These are phyloP conservation scores for Leishmania major DNA, from an alignment of 208 protist genomes.

Conservation along the genomic window DNA sequence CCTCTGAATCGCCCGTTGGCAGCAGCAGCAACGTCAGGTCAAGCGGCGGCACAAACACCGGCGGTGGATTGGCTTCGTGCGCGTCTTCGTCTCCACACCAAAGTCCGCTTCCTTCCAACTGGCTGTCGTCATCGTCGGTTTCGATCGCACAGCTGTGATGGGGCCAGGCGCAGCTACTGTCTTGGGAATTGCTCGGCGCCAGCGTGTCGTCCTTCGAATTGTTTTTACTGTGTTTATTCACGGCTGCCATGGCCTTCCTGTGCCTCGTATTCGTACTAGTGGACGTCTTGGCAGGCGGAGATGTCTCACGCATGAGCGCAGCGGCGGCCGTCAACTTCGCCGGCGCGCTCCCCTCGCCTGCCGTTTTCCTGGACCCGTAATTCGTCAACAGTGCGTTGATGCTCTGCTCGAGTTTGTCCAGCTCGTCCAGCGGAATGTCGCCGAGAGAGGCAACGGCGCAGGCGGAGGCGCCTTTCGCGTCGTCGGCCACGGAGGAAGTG, in stretches of 20 bases:
- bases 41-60: conserved; percentile 19
- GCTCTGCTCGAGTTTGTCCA: conserved; percentile 31
- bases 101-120: not conserved
- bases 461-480: not conserved
- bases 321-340: conserved; percentile 10
- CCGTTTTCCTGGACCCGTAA: conserved; percentile 1
- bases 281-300: not conserved
- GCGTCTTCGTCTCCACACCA: conserved; percentile 9
- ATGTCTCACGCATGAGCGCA: not conserved
- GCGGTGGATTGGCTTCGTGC: not conserved
- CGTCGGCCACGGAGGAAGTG: not conserved
- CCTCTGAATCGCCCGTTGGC: conserved; percentile 6
- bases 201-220: not conserved
- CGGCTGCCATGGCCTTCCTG: not conserved
- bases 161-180: too few species aligned
- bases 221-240: not conserved
- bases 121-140: not conserved
- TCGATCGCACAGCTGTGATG: not conserved
- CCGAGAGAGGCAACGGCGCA: not conserved
- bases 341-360: not conserved
- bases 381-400: conserved; percentile 19
- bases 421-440: conserved; percentile 12
- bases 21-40: conserved; percentile 19
- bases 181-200: not conserved
- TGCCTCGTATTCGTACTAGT: not conserved